phyloP scores from a whole-genome alignment of 441 rosid genomes.

The Croton laevigatus region DNA sequence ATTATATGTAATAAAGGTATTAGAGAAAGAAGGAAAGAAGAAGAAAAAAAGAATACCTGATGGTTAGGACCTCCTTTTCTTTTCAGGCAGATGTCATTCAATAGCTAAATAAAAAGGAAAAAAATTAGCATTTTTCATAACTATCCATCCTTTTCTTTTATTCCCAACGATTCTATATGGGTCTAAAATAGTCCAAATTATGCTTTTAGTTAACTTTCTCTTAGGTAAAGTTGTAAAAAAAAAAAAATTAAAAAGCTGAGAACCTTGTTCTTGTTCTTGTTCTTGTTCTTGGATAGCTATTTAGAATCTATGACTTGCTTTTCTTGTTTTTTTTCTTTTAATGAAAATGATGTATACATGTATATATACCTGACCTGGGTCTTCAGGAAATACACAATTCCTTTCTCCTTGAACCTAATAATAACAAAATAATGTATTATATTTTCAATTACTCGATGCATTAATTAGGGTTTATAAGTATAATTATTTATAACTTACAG shows the following conservation, averaged over 20 bases:
- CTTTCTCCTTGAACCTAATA: slow-evolving; percentile 70
- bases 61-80: slow-evolving; percentile 50
- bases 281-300: not conserved
- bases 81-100: slow-evolving; percentile 64
- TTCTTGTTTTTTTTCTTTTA: slow-evolving; percentile 15
- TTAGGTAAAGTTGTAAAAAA: slow-evolving; percentile 18
- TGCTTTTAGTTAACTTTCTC: slow-evolving; percentile 30
- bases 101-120: slow-evolving; percentile 34
- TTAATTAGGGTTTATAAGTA: not conserved
- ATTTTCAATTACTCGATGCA: not conserved
- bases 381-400: slow-evolving; percentile 75
- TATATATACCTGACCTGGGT: slow-evolving; percentile 78
- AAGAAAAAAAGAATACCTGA: slow-evolving; percentile 12
- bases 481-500: slow-evolving; percentile 40
- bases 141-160: slow-evolving; percentile 23
- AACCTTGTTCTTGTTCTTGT: slow-evolving; percentile 29
- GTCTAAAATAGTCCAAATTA: slow-evolving; percentile 22
- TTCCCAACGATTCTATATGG: slow-evolving; percentile 21
- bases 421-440: not conserved
- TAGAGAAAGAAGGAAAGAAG: not conserved
- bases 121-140: slow-evolving; percentile 15
- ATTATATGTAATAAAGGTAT: not conserved
- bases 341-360: slow-evolving; percentile 26
- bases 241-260: slow-evolving; percentile 31
- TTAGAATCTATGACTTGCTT: not conserved